A percentile compares a stretch with the other conserved stretches of the same genome.
Conservation (phyloP, 768 basidiomycete species). For the Boletus pseudo-olivaceus region DNA sequence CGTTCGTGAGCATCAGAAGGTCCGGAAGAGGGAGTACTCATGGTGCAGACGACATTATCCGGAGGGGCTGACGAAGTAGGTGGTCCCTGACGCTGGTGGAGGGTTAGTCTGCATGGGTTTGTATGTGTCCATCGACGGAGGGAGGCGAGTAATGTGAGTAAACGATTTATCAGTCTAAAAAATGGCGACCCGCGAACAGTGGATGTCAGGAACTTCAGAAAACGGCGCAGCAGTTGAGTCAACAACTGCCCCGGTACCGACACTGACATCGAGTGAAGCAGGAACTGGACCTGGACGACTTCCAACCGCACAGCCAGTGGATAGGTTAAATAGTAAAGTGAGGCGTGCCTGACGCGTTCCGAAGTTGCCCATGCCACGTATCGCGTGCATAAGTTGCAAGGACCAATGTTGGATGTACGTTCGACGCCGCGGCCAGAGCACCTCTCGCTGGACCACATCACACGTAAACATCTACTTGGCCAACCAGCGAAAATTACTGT, state of each 20-base stretch:
- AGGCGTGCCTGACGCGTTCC: not conserved
- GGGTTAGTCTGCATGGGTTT: not conserved
- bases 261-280: not conserved
- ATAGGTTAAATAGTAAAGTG: not conserved
- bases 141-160: conserved; percentile 1
- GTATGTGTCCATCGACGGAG: not conserved
- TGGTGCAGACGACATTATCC: conserved; percentile 8
- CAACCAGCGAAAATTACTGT: too few relatives aligned
- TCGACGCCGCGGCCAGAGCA: too few relatives aligned
- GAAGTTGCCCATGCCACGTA: not conserved
- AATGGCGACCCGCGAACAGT: not conserved
- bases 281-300: not conserved
- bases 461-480: too few relatives aligned
- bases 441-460: too few relatives aligned
- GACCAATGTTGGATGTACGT: too few relatives aligned
- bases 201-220: conserved; percentile 3
- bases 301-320: not conserved
- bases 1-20: not conserved
- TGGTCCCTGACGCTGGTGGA: not conserved
- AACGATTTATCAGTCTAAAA: not conserved
- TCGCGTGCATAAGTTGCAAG: too few relatives aligned
- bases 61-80: not conserved
- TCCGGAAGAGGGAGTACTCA: conserved; percentile 12
- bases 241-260: not conserved
- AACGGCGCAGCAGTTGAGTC: not conserved